Evolutionary conservation across 225 moss, liverwort and hornwort genomes (phyloP).

Genomic region (Anthoceros angustus): DNA sequence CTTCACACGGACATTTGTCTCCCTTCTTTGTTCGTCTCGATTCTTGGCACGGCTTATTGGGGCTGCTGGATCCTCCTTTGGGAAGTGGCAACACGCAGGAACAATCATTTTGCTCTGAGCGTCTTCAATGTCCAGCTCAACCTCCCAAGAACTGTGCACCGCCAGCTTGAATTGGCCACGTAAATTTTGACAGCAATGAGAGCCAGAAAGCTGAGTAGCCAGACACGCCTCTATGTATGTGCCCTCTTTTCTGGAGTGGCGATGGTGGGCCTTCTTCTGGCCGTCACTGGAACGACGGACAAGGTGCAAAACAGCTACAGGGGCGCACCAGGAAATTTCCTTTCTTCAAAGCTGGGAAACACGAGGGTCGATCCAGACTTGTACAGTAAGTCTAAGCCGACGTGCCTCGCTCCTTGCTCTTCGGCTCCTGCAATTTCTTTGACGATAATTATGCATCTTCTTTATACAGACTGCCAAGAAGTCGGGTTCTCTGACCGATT

Average conservation of each 20-base stretch:
- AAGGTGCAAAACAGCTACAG: neutral
- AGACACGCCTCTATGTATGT: neutral
- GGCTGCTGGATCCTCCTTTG: too few relatives aligned
- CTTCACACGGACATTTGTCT: neutral
- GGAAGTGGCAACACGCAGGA: too few relatives aligned
- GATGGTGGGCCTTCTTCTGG: slow-evolving; percentile 1
- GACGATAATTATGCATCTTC: neutral
- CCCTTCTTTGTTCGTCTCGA: neutral
- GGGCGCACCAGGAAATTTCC: neutral
- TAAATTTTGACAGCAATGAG: neutral
- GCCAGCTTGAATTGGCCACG: neutral
- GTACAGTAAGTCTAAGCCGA: neutral
- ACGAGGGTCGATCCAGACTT: neutral
- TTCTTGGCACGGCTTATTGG: too few relatives aligned
- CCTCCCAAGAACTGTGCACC: too few relatives aligned
- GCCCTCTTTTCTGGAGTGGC: neutral
- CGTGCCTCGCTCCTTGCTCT: neutral
- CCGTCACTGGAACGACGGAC: neutral
- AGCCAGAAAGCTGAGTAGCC: neutral
- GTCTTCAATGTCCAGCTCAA: too few relatives aligned
- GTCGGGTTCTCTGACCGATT: neutral
- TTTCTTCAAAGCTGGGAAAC: neutral
- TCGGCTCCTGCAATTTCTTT: neutral
- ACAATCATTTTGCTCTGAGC: too few relatives aligned
- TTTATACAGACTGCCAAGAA: neutral